These are phyloP conservation scores for Helicocarpus griseus DNA, from an alignment of 2,329 filamentous ascomycete genomes.

Conservation along the genomic window DNA sequence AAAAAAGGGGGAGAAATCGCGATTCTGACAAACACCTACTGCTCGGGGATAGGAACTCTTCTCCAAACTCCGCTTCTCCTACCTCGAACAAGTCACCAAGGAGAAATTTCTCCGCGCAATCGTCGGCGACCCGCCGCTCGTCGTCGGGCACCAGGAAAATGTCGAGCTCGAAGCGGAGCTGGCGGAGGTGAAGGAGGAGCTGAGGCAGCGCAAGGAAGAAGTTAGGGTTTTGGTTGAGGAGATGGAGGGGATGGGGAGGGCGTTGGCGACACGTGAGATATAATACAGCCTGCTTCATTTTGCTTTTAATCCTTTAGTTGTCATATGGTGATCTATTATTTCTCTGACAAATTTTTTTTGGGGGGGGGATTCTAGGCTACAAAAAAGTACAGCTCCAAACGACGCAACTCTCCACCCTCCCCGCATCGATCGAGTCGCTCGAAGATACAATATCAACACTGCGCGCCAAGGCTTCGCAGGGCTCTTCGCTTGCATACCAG, in stretches of 20 bases:
- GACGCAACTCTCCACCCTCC: constrained; percentile 41
- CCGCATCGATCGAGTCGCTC: constrained; percentile 42
- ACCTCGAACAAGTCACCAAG: constrained; percentile 96
- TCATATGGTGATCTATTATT: too few species aligned
- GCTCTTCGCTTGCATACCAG: constrained; percentile 57
- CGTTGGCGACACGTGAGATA: constrained; percentile 49
- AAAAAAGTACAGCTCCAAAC: constrained; percentile 45
- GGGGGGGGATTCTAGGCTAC: constrained; percentile 33
- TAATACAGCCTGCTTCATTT: not conserved
- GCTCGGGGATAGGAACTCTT: constrained; percentile 59
- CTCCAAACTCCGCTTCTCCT: constrained; percentile 90
- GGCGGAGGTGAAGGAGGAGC: constrained; percentile 58
- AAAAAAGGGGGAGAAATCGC: not conserved
- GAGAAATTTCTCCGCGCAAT: constrained; percentile 94
- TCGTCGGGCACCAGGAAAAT: constrained; percentile 77
- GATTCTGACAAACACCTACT: not conserved
- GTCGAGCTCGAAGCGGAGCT: constrained; percentile 63
- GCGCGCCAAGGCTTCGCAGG: constrained; percentile 48
- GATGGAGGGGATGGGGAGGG: constrained; percentile 59
- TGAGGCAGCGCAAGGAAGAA: constrained; percentile 72
- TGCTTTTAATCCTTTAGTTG: not conserved
- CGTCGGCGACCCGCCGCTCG: constrained; percentile 77
- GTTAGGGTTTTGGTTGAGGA: constrained; percentile 63
- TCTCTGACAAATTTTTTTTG: not conserved
- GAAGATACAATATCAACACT: constrained; percentile 41